Evolutionary conservation across 768 basidiomycete species (phyloP).

Genomic region (Paxillus ammoniavirescens): DNA sequence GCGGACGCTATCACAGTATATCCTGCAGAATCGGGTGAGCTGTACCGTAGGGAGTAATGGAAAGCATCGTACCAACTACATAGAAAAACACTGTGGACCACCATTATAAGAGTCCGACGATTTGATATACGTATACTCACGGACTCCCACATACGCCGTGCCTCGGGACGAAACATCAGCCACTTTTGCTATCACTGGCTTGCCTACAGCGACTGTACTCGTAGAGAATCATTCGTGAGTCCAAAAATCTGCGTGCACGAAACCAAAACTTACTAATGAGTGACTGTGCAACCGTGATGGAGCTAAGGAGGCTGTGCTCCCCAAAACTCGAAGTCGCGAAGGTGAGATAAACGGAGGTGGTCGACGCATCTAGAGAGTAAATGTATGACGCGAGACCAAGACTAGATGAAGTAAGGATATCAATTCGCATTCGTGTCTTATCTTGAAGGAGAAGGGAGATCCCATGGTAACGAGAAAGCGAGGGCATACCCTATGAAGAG

Average conservation of each 20-base stretch:
- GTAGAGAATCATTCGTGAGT: slow-evolving; percentile 5
- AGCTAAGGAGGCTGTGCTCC: slow-evolving; percentile 52
- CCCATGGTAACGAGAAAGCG: background rate
- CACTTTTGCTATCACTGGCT: slow-evolving; percentile 73
- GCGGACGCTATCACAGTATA: slow-evolving; percentile 56
- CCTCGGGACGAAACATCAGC: slow-evolving; percentile 71
- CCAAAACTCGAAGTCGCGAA: slow-evolving; percentile 55
- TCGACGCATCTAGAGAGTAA: slow-evolving; percentile 71
- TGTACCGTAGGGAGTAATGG: background rate
- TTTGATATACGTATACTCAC: slow-evolving; percentile 37
- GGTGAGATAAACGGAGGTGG: slow-evolving; percentile 63
- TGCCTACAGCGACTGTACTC: slow-evolving; percentile 44
- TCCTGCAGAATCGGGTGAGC: slow-evolving; percentile 24
- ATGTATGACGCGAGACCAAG: slow-evolving; percentile 71
- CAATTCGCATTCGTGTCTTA: background rate
- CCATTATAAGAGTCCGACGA: background rate
- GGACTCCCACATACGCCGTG: slow-evolving; percentile 54
- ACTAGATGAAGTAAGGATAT: slow-evolving; percentile 22
- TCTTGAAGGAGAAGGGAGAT: background rate
- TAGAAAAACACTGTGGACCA: slow-evolving; percentile 50
- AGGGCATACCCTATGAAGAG: slow-evolving; percentile 53
- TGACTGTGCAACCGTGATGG: slow-evolving; percentile 53
- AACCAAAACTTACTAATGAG: slow-evolving; percentile 46
- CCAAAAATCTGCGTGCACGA: background rate
- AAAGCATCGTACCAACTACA: slow-evolving; percentile 46